These are phyloP conservation scores for Hordeum marinum DNA, from an alignment of 176 grass and related monocot species.

Conservation along the genomic window DNA sequence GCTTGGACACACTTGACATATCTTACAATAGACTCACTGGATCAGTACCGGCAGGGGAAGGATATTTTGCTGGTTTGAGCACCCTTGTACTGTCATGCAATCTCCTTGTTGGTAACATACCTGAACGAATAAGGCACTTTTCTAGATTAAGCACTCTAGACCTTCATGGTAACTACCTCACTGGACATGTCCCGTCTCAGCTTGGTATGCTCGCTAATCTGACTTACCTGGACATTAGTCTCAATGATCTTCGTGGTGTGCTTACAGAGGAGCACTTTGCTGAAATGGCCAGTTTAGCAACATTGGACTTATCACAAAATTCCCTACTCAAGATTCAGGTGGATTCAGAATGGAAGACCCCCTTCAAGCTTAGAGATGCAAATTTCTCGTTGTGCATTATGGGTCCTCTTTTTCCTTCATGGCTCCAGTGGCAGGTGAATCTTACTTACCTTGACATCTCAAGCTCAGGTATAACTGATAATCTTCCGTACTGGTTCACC, in stretches of 20 bases:
- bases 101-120: not conserved
- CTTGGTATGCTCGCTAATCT: not conserved
- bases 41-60: not conserved
- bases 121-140: not conserved
- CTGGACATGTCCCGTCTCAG: not conserved
- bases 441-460: not conserved
- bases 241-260: not conserved
- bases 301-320: not conserved
- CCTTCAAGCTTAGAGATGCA: not conserved
- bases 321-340: not conserved
- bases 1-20: not conserved
- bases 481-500: conserved; percentile 30
- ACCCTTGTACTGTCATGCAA: not conserved
- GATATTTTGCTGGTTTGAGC: not conserved
- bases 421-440: conserved; percentile 17
- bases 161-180: not conserved
- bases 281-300: not conserved
- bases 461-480: conserved; percentile 15
- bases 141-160: not conserved
- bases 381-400: not conserved
- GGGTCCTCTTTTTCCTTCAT: conserved; percentile 24
- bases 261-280: not conserved
- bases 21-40: conserved; percentile 6
- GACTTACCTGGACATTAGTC: not conserved
- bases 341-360: conserved; percentile 8